These are phyloP conservation scores for Brassica nigra DNA, from an alignment of 345 rosid genomes.

Conservation along the genomic window DNA sequence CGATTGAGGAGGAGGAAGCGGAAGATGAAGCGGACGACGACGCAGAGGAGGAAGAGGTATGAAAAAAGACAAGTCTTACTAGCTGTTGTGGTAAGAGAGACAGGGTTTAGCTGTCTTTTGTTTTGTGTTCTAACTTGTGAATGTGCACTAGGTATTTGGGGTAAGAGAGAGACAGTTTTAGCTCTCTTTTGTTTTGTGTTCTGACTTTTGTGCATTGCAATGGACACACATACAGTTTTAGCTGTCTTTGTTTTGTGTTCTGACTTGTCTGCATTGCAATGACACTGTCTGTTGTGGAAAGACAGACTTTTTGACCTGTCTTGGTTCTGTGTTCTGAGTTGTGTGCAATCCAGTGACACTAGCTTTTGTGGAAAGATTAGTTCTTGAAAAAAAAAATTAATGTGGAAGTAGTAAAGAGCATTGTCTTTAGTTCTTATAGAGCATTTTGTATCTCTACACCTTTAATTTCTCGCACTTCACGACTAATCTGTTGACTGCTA, in stretches of 20 bases:
- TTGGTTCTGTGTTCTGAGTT: constrained; percentile 1
- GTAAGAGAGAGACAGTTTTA: not conserved
- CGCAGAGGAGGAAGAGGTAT: constrained; percentile 35
- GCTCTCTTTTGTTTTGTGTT: not conserved
- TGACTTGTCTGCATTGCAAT: constrained; percentile 4
- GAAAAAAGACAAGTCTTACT: not conserved
- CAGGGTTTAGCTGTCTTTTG: not conserved
- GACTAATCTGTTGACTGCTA: not conserved
- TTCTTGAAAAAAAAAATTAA: not conserved
- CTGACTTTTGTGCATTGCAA: not conserved
- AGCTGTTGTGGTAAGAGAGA: not conserved
- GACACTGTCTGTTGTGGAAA: not conserved
- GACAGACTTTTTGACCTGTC: not conserved
- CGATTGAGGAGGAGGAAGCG: constrained; percentile 39
- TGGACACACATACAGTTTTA: not conserved
- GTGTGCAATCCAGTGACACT: not conserved
- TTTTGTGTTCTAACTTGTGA: not conserved
- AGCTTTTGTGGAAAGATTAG: not conserved
- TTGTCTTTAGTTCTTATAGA: constrained; percentile 15
- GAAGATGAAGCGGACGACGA: constrained; percentile 19
- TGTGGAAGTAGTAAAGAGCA: not conserved
- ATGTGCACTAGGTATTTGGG: not conserved
- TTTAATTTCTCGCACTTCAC: not conserved
- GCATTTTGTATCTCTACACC: not conserved
- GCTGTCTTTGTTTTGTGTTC: not conserved